phyloP scores from a whole-genome alignment of 371 early-diverging fungal species.

The Mucor lusitanicus region DNA sequence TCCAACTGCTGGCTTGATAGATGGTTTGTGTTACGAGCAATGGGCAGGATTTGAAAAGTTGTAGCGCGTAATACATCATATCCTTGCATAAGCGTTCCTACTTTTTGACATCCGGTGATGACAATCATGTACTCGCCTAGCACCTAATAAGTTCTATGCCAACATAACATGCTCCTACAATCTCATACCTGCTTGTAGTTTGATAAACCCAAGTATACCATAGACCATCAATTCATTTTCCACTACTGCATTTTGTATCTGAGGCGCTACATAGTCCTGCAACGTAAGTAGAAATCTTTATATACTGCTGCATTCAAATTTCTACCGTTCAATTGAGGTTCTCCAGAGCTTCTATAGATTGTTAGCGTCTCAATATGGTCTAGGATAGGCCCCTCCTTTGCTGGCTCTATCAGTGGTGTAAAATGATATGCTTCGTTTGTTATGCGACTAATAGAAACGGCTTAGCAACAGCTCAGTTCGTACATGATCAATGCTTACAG shows the following conservation, averaged over 20 bases:
- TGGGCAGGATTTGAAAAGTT: conserved; percentile 70
- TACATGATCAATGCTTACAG: neutral
- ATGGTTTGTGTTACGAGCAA: conserved; percentile 51
- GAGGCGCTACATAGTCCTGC: conserved; percentile 20
- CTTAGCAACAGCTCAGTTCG: neutral
- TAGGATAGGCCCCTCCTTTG: conserved; percentile 18
- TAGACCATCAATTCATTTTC: conserved; percentile 32
- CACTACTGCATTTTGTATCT: conserved; percentile 11
- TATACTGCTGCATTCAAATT: neutral
- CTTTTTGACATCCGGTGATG: conserved; percentile 74
- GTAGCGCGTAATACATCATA: conserved; percentile 76
- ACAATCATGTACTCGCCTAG: conserved; percentile 69
- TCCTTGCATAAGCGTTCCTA: conserved; percentile 61
- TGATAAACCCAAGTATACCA: conserved; percentile 78
- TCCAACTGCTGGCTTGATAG: conserved; percentile 31
- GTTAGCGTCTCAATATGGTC: conserved; percentile 27
- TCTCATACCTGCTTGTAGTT: conserved; percentile 66
- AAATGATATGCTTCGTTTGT: conserved; percentile 36
- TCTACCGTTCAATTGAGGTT: conserved; percentile 41
- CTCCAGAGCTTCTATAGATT: conserved; percentile 37
- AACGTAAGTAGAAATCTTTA: neutral
- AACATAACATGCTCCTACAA: neutral
- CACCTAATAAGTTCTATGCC: neutral
- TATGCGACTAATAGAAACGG: conserved; percentile 21
- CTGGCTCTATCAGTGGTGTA: conserved; percentile 43